A percentile compares a stretch with the other conserved stretches of the same genome.
Conservation (phyloP, 345 rosid species). For the Zanthoxylum bungeanum region DNA sequence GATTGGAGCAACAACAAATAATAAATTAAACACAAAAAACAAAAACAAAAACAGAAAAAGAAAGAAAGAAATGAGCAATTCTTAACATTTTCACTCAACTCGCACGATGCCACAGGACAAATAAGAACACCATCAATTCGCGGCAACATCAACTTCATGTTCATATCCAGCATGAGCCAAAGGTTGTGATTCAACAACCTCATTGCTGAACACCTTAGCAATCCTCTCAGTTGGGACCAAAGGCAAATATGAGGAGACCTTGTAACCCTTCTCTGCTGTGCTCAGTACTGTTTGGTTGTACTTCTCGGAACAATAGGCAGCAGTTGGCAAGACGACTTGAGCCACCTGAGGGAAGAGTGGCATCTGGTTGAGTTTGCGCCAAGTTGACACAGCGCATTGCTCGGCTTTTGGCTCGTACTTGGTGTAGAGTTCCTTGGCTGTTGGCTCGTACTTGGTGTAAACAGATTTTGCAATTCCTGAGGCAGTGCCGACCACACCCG, state of each 20-base stretch:
- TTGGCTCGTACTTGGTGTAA: constrained; percentile 51
- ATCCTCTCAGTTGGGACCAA: constrained; percentile 84
- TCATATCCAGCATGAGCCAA: constrained; percentile 29
- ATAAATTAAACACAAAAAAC: too few species aligned
- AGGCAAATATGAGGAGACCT: constrained; percentile 68
- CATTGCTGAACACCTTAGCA: constrained; percentile 59
- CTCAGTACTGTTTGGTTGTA: constrained; percentile 69
- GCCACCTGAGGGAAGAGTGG: constrained; percentile 85
- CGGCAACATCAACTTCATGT: not conserved
- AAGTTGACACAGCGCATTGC: constrained; percentile 69
- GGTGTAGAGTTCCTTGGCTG: constrained; percentile 71
- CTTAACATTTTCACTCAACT: not conserved
- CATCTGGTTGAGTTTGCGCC: constrained; percentile 75
- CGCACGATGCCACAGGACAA: not conserved
- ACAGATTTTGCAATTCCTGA: constrained; percentile 66
- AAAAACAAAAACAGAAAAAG: too few species aligned
- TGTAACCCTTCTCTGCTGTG: constrained; percentile 81
- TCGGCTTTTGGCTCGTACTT: constrained; percentile 83
- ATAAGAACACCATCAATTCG: not conserved
- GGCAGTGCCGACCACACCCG: constrained; percentile 70
- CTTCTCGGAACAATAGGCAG: constrained; percentile 73
- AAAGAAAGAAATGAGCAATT: too few species aligned
- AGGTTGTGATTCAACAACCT: constrained; percentile 27
- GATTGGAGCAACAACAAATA: too few species aligned
- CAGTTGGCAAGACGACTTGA: constrained; percentile 68